A percentile compares a stretch with the other conserved stretches of the same genome.
Conservation (phyloP, 2,329 filamentous ascomycete genomes). For the Fusarium nygamai region DNA sequence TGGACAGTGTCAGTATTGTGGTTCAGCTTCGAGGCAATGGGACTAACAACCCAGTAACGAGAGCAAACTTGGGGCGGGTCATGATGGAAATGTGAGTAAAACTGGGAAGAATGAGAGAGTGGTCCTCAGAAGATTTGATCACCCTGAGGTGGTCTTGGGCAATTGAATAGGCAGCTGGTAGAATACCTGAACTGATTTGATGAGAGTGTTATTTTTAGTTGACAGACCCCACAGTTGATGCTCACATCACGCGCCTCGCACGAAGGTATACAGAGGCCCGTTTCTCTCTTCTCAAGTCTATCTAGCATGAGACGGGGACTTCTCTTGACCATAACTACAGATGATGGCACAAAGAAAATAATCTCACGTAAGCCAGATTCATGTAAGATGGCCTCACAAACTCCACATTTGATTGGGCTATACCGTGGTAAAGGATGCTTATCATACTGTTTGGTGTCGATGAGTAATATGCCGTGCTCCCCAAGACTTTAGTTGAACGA, state of each 20-base stretch:
- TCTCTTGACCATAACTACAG: accelerated
- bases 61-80: background rate
- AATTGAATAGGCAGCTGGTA: background rate
- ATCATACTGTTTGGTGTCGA: background rate
- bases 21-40: accelerated
- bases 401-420: background rate
- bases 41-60: background rate
- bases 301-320: background rate
- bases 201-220: background rate
- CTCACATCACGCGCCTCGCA: background rate
- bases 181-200: accelerated
- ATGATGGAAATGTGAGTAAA: background rate
- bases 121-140: background rate
- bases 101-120: accelerated
- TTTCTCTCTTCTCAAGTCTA: background rate
- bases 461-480: background rate
- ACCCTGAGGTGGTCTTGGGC: too few relatives aligned
- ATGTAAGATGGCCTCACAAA: background rate
- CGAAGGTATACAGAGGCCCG: background rate
- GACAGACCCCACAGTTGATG: background rate
- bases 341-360: background rate
- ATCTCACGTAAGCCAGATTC: background rate
- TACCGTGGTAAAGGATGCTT: background rate
- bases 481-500: background rate
- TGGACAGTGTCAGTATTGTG: background rate